Conservation (phyloP, 148 eudicot species). For the Rhododendron henanense region DNA sequence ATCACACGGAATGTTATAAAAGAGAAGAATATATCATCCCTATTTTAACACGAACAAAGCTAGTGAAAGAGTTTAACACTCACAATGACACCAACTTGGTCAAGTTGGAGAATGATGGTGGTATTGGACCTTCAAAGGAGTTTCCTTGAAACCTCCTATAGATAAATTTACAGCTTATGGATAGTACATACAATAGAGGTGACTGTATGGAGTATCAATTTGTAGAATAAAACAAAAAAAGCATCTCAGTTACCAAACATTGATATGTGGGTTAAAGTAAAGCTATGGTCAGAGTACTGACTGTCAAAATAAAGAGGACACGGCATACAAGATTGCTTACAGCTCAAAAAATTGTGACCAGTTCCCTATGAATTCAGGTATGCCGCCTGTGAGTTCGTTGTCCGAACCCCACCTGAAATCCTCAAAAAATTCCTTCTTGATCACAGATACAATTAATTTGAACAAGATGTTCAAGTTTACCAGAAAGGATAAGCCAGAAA, state of each 20-base stretch:
- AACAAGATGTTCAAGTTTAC: background rate
- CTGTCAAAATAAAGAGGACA: background rate
- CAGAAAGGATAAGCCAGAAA: background rate
- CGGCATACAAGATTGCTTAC: constrained; percentile 19
- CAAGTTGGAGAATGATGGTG: constrained; percentile 42
- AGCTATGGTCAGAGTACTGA: background rate
- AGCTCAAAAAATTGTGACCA: constrained; percentile 8
- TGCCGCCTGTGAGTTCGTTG: constrained; percentile 49
- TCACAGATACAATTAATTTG: background rate
- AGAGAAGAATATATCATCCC: background rate
- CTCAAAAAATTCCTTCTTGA: constrained; percentile 6
- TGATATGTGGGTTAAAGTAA: background rate
- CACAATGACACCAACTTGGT: constrained; percentile 47
- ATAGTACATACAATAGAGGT: background rate
- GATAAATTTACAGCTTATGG: background rate
- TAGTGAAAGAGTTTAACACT: constrained; percentile 20
- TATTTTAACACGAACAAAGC: background rate
- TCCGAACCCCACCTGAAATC: constrained; percentile 76
- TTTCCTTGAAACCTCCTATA: constrained; percentile 65
- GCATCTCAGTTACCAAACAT: background rate
- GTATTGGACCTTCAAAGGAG: constrained; percentile 58
- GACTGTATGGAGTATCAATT: background rate
- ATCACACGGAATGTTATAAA: background rate
- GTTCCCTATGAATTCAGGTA: constrained; percentile 64
- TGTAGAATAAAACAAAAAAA: background rate